Evolutionary conservation across 352 stramenopile genomes (phyloP), one percentile per base, ranked within the genome.

Genomic region (Elongisporangium undulatum): DNA sequence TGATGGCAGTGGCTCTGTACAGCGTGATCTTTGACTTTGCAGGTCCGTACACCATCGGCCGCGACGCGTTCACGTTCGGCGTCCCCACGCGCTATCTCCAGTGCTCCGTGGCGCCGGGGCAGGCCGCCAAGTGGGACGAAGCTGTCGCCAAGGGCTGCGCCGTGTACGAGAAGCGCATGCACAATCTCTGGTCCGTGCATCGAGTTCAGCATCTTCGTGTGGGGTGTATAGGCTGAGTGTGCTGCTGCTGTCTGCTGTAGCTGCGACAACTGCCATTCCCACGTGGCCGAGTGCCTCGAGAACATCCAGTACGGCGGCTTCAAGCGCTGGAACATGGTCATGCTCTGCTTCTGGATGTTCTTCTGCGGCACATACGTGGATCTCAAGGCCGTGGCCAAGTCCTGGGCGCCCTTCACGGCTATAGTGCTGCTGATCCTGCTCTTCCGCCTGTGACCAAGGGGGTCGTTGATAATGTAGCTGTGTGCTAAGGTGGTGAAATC

Each of bases 191-290:
- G 75, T 85, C 62, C 50, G 62, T 66, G 55, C 19, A 54, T 39
- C 15, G 48, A 53, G 2, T 15, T 10, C 15, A 19, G 10, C 4
- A 52, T 22, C n/a, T 51, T 21, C 8, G 5, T n/a, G 8, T 60
- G 55, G 20, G 24, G 34, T 38, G 15, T 51, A 7, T 19, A 22
- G 23, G 26, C 21, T 49, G 21, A 57, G 41, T 49, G 16, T 23
- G 1, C 4, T 23, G 22, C 17, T 53, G 26, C 19, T 62, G 52
- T 20, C 29, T 38, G 9, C 2, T 26, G 34, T 9, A 85, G 74
- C 65, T 98, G 94, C 69, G 94, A 98, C 74, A 99, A 99, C 75
- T 99, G 96, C 70, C 96, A 99, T 75, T 98, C 92, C 24, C 96
- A 99, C 64, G 95, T 99, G 16, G 94, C 90, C 17, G 75, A 76